Evolutionary conservation across 306 rosid species (phyloP).

Genomic region (Ceratonia siliqua): DNA sequence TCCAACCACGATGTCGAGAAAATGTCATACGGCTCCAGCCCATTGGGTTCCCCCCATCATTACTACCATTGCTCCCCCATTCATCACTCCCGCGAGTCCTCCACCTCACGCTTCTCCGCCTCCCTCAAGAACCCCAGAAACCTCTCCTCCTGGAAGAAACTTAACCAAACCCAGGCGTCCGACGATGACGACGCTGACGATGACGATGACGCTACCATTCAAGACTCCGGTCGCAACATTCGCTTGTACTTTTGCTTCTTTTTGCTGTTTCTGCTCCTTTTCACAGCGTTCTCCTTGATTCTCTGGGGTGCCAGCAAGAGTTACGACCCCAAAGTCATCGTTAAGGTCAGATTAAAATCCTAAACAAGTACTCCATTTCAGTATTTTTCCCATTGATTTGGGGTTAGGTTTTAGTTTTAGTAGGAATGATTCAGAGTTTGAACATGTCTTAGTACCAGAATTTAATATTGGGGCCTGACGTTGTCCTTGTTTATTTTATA

Average conservation of each 20-base stretch:
- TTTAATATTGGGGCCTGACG: background rate
- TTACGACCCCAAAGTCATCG: slow-evolving; percentile 52
- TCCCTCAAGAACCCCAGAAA: slow-evolving; percentile 64
- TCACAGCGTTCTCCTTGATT: slow-evolving; percentile 63
- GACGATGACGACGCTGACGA: slow-evolving; percentile 37
- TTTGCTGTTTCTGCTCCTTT: slow-evolving; percentile 55
- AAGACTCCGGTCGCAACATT: slow-evolving; percentile 36
- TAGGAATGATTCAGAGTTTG: background rate
- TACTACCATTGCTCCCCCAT: slow-evolving; percentile 80
- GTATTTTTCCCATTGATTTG: background rate
- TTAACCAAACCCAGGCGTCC: slow-evolving; percentile 31
- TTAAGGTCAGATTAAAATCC: slow-evolving; percentile 50
- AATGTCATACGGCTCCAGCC: slow-evolving; percentile 94
- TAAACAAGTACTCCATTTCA: too few relatives aligned
- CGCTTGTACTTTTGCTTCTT: slow-evolving; percentile 57
- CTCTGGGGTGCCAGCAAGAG: slow-evolving; percentile 94
- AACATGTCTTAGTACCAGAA: background rate
- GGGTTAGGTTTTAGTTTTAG: background rate
- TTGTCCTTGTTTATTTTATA: background rate
- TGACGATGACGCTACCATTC: background rate
- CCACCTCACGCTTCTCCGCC: slow-evolving; percentile 89
- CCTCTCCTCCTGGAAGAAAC: slow-evolving; percentile 62
- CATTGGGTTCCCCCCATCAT: slow-evolving; percentile 70
- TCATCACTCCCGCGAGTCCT: slow-evolving; percentile 96
- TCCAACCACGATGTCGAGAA: slow-evolving; percentile 90